phyloP scores from a whole-genome alignment of 495 filamentous ascomycete genomes.

The Bacidia gigantensis region DNA sequence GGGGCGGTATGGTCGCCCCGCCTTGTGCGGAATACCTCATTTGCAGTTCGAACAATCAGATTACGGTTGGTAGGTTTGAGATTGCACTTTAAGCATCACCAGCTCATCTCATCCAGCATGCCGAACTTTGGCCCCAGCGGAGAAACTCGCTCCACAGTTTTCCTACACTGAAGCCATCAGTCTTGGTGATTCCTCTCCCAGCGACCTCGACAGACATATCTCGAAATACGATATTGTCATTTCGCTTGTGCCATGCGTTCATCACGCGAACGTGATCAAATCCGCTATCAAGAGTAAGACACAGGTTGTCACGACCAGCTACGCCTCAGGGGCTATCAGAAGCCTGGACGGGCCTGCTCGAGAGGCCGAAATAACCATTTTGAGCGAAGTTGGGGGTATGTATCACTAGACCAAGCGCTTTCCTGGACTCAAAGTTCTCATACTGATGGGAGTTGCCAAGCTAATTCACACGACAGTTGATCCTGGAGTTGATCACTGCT shows the following conservation, averaged over 20 bases:
- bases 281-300: constrained; percentile 10
- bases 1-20: constrained; percentile 6
- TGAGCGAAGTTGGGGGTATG: constrained; percentile 17
- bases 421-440: no score
- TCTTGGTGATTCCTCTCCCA: constrained; percentile 3
- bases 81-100: neutral
- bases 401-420: no score
- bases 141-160: neutral
- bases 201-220: neutral
- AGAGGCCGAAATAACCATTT: constrained; percentile 12
- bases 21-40: constrained; percentile 2
- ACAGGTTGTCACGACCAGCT: constrained; percentile 14
- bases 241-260: constrained; percentile 11
- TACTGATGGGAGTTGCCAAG: no score
- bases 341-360: constrained; percentile 7
- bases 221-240: constrained; percentile 2
- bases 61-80: constrained; percentile 1
- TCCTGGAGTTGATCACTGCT: constrained; percentile 5
- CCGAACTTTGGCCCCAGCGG: constrained; percentile 1
- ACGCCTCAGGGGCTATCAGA: constrained; percentile 11
- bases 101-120: neutral
- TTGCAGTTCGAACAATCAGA: neutral
- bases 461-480: neutral
- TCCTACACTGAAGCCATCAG: neutral
- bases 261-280: constrained; percentile 14